These are phyloP conservation scores for Flaveria bidentis DNA, from an alignment of 129 eudicot genomes.

Conservation along the genomic window DNA sequence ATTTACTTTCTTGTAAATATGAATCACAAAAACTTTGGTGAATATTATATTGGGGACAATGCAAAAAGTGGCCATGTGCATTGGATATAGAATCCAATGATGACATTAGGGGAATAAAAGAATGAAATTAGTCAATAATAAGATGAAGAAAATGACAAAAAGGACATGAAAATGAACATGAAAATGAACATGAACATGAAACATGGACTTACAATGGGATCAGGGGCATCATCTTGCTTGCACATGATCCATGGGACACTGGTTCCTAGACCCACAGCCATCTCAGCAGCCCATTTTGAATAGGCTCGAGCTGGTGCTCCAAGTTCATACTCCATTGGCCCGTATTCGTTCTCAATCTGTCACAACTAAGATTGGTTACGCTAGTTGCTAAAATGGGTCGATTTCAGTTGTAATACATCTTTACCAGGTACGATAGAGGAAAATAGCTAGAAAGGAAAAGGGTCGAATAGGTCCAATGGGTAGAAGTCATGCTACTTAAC, in stretches of 20 bases:
- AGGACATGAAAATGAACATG: too few relatives aligned
- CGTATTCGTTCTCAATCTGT: conserved; percentile 98
- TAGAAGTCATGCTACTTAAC: neutral
- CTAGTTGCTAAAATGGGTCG: neutral
- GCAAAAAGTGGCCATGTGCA: conserved; percentile 57
- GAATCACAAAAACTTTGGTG: conserved; percentile 19
- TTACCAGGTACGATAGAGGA: too few relatives aligned
- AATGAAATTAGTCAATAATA: conserved; percentile 34
- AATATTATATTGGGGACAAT: conserved; percentile 29
- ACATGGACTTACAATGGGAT: conserved; percentile 72
- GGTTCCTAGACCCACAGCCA: conserved; percentile 84
- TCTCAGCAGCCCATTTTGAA: conserved; percentile 86
- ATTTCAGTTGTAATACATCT: neutral
- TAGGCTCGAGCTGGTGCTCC: conserved; percentile 90
- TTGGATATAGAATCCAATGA: conserved; percentile 28
- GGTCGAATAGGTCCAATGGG: neutral
- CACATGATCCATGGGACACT: conserved; percentile 99
- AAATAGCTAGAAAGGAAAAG: neutral
- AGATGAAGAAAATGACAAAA: conserved; percentile 32
- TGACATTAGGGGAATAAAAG: conserved; percentile 29
- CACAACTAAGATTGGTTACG: conserved; percentile 9
- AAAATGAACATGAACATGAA: neutral
- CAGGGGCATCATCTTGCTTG: conserved; percentile 99
- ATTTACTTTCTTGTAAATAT: conserved; percentile 26
- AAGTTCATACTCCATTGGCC: conserved; percentile 90